phyloP scores from a whole-genome alignment of 1,139 yeast genomes.

The Blastobotrys petasosporus region DNA sequence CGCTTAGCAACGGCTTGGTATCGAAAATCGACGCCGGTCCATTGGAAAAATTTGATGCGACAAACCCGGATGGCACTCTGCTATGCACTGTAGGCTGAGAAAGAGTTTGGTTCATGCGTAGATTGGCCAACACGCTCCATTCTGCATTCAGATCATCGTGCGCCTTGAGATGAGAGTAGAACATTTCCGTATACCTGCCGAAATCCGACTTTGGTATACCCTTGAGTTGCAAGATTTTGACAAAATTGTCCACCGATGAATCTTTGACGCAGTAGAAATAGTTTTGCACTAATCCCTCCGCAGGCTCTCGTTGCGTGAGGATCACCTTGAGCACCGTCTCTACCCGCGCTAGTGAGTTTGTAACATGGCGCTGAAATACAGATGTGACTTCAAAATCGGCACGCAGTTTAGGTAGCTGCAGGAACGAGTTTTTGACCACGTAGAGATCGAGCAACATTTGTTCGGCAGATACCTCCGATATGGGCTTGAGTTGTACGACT shows the following conservation, averaged over 20 bases:
- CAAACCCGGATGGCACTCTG: too few species aligned
- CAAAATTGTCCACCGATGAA: constrained; percentile 53
- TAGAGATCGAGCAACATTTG: constrained; percentile 72
- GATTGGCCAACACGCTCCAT: constrained; percentile 39
- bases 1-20: constrained; percentile 14
- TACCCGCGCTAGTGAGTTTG: constrained; percentile 45
- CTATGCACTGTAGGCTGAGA: too few species aligned
- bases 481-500: constrained; percentile 56
- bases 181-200: constrained; percentile 52
- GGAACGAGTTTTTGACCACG: constrained; percentile 51
- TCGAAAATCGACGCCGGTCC: constrained; percentile 7
- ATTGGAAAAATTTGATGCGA: neutral
- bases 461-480: constrained; percentile 67
- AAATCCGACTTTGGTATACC: constrained; percentile 44
- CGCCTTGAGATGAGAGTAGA: constrained; percentile 51
- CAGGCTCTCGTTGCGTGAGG: constrained; percentile 58
- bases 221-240: constrained; percentile 59
- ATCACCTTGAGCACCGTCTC: constrained; percentile 63
- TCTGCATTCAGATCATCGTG: constrained; percentile 43
- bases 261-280: constrained; percentile 69
- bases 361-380: constrained; percentile 46
- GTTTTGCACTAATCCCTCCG: constrained; percentile 56
- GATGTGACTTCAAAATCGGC: constrained; percentile 30
- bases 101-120: constrained; percentile 13
- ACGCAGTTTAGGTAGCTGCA: constrained; percentile 42